Base-by-base conservation (phyloP, 2,329 filamentous ascomycete species). In the Trichoderma sp. region DNA sequence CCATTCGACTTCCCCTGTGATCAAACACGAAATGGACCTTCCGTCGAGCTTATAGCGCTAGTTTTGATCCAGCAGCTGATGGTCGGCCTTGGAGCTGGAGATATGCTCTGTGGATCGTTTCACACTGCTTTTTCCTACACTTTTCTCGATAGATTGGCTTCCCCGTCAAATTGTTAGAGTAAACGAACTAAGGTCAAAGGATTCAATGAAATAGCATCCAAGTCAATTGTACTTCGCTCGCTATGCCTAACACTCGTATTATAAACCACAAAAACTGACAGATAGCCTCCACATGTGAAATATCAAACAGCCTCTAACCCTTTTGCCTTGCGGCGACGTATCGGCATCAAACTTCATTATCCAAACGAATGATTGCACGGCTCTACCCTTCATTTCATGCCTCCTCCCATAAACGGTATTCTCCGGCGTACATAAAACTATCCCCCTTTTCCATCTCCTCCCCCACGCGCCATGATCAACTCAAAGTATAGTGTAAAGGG, bases 401-500 rank as follows among this genome's bases (percentile, higher is more conserved):
- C 65, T 50, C 31, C n/a, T 24, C 6, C 50, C 50, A 24, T 56
- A 56, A 24, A 24, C 50, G 21, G 50, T 24, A 56, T 21, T 56
- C 50, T 16, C 41, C 38, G 21, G 14, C 21, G 73, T 68, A 38
- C 31, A 45, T 27, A 62, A 31, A 29, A n/a, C 56, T 6, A 29
- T 3, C 27, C n/a, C n/a, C n/a, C 9, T 53, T 53, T 53, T 21
- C 7, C 29, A 24, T 27, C 38, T 59, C 53, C 27, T 29, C 59
- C 41, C 38, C 65, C 18, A 18, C 75, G 71, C 69, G 71, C 71
- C 75, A 24, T 76, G 24, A n/a, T 64, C 63, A 68, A 65, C 66
- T 24, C 27, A 63, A 69, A 75, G 50, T 69, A 31, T 63, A 74
- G 35, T 74, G 66, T 69, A 75, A 75, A 53, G 29, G 75, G 75